phyloP scores from a whole-genome alignment of 352 stramenopile species.

The Globisporangium paroecandrum region DNA sequence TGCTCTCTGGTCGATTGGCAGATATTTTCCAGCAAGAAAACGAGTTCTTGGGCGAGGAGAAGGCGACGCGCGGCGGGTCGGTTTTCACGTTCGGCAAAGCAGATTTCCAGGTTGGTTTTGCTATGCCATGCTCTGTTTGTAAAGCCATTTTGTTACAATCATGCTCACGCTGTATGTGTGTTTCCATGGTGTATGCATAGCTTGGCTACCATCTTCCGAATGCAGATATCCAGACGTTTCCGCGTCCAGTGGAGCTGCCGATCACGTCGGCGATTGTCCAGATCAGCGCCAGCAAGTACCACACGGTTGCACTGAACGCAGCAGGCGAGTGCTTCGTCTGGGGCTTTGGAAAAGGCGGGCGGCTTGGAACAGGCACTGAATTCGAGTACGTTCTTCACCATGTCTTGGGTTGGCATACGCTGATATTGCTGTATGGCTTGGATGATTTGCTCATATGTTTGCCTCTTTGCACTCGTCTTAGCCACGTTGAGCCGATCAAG shows the following conservation, averaged over 20 bases:
- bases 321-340: constrained; percentile 71
- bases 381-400: constrained; percentile 53
- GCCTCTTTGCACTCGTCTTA: constrained; percentile 16
- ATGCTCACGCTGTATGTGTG: neutral
- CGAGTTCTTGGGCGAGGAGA: neutral
- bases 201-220: constrained; percentile 82
- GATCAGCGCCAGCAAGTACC: constrained; percentile 77
- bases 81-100: constrained; percentile 85
- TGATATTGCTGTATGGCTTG: neutral
- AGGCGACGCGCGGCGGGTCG: constrained; percentile 24
- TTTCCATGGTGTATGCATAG: constrained; percentile 20
- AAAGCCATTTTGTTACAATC: neutral
- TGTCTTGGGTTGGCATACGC: neutral
- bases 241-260: constrained; percentile 59
- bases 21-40: constrained; percentile 17
- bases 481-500: constrained; percentile 60
- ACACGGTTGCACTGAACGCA: constrained; percentile 69
- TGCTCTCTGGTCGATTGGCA: constrained; percentile 34
- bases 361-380: constrained; percentile 68
- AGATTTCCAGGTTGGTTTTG: constrained; percentile 63
- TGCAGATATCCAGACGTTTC: constrained; percentile 66
- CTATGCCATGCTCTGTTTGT: neutral
- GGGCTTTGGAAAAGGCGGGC: constrained; percentile 80
- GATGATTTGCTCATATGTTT: neutral
- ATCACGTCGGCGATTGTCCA: constrained; percentile 48